Evolutionary conservation across 1,284 basidiomycete genomes (phyloP), one percentile per base, ranked within the genome.

Genomic region (Termitomyces sp.): DNA sequence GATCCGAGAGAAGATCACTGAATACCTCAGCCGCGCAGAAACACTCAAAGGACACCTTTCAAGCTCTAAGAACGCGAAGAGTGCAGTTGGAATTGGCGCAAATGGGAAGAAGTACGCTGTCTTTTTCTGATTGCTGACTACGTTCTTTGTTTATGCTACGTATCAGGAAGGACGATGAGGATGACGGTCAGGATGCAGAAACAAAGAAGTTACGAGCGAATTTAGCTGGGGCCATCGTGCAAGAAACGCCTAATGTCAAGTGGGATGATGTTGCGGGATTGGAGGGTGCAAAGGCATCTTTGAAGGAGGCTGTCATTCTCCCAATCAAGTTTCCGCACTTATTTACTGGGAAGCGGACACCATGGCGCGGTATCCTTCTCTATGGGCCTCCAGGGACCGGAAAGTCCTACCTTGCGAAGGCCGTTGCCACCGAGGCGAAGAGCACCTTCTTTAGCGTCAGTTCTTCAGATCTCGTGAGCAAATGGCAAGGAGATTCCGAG

Each of bases 401-500:
- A 46, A 93, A 97, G 75, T 91, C 87, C 50, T 98, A 88, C 69
- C 80, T 99, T 39, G 96, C 96, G 1, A 99, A 99, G 71, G 96
- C 97, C 0, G 96, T 99, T 38, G 97, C 96, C 19, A 99, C 96
- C 16, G 96, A 99, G 71, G 93, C 96, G 53, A 98, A 99, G 74
- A 93, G 93, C 67, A 98, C 96, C 14, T 99, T 99, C 79, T 99
- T 97, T 75, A 93, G 90, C 61, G 93, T 99, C 56, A 93, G 90
- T 63, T 94, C 91, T 46, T 90, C 87, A 69, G 97, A 99, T 67
- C 77, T 99, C 49, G 97, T 99, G 52, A 96, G 92, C 71, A 99
- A 99, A 71, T 99, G 96, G 96, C 97, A 98, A 78, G 96, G 96
- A 60, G 96, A 99, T 72, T 95, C 91, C 18, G 96, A 99, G 72